Base-by-base conservation (phyloP, 148 eudicot genomes). In the Polygonum maritimum region DNA sequence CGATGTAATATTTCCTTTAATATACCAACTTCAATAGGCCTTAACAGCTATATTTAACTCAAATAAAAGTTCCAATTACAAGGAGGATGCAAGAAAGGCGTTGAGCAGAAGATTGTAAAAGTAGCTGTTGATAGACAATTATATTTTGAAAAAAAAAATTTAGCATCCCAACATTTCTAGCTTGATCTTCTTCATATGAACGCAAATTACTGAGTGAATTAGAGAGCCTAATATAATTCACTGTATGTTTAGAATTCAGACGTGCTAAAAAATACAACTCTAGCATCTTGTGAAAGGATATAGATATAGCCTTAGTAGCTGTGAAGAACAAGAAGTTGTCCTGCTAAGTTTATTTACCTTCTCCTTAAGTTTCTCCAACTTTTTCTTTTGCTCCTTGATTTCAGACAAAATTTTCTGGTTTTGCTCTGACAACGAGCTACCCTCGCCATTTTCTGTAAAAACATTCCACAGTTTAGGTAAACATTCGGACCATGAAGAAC, bases 281-380 rank as follows among this genome's bases (percentile, higher is more conserved):
- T 13, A 35, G 8, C 70, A 33, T 5, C 15, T 65, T 33, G 70
- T 39, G 70, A 65, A 65, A 33, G 10, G 5, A 65, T 15, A 15
- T 36, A 65, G 71, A 65, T 65, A 36, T 65, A 11, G 19, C n/a
- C 16, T 15, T 36, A 65, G 41, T 39, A 51, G 71, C 13, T 41
- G 44, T 35, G n/a, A 36, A 14, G 36, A 71, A 31, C 14, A 40
- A 73, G 69, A 44, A 39, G 11, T 21, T 48, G 36, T 13, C 22
- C 70, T 75, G 9, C 4, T 36, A 36, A 12, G 44, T 12, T 44
- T 44, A 81, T 75, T 77, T 79, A 95, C 98, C 91, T 95, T 95
- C 67, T 82, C 74, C 82, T 83, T 90, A 75, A 95, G 77, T 75
- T 76, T 87, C 49, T 89, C 90, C 82, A 95, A 75, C 58, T 78